Percentiles rank a stretch among this genome's conserved stretches.
These are phyloP conservation scores for Aspergillus niger DNA, from an alignment of 2,329 filamentous ascomycete species.

Conservation along the genomic window DNA sequence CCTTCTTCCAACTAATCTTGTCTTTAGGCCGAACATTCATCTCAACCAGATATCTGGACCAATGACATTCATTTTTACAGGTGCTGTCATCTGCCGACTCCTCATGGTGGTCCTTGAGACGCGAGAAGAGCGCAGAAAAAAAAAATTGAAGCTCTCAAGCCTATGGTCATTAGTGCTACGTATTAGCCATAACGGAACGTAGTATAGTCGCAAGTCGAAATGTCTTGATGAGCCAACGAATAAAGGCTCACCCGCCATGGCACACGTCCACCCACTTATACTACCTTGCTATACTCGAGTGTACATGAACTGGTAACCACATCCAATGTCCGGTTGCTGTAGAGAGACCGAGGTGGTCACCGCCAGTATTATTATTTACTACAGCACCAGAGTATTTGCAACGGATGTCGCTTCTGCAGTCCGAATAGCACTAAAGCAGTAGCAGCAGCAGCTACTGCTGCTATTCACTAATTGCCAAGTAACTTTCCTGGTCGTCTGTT, in stretches of 20 bases:
- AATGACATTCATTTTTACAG: not conserved
- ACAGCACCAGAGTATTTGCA: too few species aligned
- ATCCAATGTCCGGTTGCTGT: not conserved
- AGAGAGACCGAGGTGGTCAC: not conserved
- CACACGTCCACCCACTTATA: not conserved
- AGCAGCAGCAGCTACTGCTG: not conserved
- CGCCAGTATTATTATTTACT: not conserved
- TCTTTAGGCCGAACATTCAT: conserved; percentile 4
- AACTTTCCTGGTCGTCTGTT: not conserved
- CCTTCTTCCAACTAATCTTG: not conserved
- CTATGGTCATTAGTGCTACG: not conserved
- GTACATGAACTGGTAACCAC: not conserved
- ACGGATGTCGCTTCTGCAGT: not conserved
- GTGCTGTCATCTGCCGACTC: conserved; percentile 3
- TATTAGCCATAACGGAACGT: not conserved
- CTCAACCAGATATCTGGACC: not conserved
- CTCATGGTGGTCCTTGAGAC: not conserved
- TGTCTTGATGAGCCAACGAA: not conserved
- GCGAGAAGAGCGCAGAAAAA: not conserved
- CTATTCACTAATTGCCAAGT: not conserved
- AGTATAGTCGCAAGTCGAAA: too few species aligned
- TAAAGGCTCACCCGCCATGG: not conserved
- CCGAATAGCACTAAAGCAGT: not conserved
- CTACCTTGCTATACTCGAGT: not conserved
- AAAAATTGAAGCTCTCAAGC: not conserved